Evolutionary conservation across 306 rosid genomes (phyloP), one percentile per base, ranked within the genome.

Genomic region (Lablab purpureus): DNA sequence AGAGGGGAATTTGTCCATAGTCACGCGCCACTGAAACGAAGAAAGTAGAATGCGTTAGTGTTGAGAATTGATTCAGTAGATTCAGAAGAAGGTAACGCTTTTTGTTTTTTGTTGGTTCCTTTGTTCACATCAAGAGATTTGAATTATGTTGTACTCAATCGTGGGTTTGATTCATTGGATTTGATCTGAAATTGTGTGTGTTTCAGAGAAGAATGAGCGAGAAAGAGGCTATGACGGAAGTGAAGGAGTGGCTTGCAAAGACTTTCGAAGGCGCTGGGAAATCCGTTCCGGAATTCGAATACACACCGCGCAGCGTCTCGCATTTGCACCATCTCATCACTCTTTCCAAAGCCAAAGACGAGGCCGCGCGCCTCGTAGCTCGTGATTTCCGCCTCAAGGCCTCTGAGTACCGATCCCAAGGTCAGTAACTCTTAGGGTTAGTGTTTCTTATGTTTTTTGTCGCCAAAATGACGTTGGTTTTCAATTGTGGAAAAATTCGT

Each of bases 391-490:
- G 96, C 67, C 89, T 85, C 76, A 95, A 95, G 72, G 95, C 97
- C 59, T 78, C 92, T 18, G 99, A 95, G 46, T 95, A 92, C 84
- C 92, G 97, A 64, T 90, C 96, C 34, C 98, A 95, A 92, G 97
- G 98, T 43, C 49, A 43, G 49, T 43, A 1, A 3, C 49, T 43
- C 49, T 43, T 43, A 43, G 15, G 49, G 15, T 74, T 76, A 76
- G 36, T 1, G 28, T 60, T 73, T 19, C 41, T 45, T 19, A 32
- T 3, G 15, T 13, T 43, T 12, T 43, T 17, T 43, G 49, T 43
- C 1, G 49, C 4, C 49, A 43, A 11, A 43, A 12, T 3, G 49
- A 12, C 17, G 15, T 5, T 43, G 5, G 15, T 12, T 43, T 43
- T 10, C 45, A 40, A 10, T 40, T 10, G 45, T 40, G 45, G 13